phyloP scores from a whole-genome alignment of 108 stramenopile species.

The Nannochloropsis oceanica region DNA sequence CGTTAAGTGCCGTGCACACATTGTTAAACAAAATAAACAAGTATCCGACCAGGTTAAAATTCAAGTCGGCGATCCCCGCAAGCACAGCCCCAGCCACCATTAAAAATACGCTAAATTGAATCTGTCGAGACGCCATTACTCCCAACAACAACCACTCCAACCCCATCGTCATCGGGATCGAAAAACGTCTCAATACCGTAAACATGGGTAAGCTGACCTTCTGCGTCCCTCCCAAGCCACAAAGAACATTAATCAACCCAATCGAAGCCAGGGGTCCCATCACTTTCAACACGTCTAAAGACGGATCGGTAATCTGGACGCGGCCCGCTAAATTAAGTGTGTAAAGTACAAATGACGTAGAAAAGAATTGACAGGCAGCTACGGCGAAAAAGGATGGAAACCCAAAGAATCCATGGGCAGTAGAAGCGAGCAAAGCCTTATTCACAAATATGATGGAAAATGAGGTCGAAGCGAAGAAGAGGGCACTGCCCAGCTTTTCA shows the following conservation, averaged over 20 bases:
- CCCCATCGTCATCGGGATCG: conserved; percentile 44
- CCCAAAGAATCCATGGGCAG: neutral
- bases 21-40: conserved; percentile 43
- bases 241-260: conserved; percentile 37
- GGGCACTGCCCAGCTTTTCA: neutral
- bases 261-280: neutral
- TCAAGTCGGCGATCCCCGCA: conserved; percentile 43
- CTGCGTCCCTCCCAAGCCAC: conserved; percentile 39
- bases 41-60: conserved; percentile 39
- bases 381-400: neutral
- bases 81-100: conserved; percentile 45
- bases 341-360: neutral
- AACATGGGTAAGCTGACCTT: conserved; percentile 44
- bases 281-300: neutral
- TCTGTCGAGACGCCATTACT: conserved; percentile 22
- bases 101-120: conserved; percentile 36
- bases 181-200: conserved; percentile 42
- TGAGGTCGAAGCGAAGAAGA: neutral
- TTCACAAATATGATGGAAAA: neutral
- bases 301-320: neutral
- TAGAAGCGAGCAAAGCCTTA: neutral
- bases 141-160: conserved; percentile 38
- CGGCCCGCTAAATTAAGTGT: neutral
- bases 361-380: neutral
- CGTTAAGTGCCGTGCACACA: neutral